Percentiles rank a stretch among this genome's conserved stretches.
Conservation (phyloP, 495 filamentous ascomycete species). For the Xylaria palmicola region DNA sequence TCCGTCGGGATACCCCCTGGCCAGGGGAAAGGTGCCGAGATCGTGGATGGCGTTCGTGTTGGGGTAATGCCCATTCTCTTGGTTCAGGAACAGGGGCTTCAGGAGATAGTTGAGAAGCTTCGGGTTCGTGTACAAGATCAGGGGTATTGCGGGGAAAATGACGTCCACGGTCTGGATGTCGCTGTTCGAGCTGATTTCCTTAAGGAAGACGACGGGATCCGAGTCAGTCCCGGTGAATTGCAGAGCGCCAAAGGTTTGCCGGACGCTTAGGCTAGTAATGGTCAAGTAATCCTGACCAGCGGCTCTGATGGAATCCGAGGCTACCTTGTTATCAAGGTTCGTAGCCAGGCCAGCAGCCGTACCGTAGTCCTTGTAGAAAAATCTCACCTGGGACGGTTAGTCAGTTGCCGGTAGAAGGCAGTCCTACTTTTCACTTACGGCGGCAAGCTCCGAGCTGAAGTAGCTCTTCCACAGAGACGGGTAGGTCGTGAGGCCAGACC, state of each 20-base stretch:
- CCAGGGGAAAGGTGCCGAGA: conserved; percentile 86
- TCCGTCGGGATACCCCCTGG: conserved; percentile 84
- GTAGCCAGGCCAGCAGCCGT: conserved; percentile 52
- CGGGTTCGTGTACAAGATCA: conserved; percentile 88
- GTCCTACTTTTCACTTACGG: conserved; percentile 36
- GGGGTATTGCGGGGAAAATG: conserved; percentile 87
- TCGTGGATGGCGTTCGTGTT: conserved; percentile 88
- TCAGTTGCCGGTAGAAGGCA: background rate
- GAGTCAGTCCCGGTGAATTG: conserved; percentile 77
- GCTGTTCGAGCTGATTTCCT: conserved; percentile 93
- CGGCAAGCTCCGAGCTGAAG: conserved; percentile 53
- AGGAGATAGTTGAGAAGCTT: conserved; percentile 79
- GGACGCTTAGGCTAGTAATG: conserved; percentile 78
- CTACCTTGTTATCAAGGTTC: conserved; percentile 68
- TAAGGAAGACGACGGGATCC: conserved; percentile 80
- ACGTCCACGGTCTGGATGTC: conserved; percentile 96
- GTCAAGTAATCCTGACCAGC: conserved; percentile 72
- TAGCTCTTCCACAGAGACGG: conserved; percentile 77
- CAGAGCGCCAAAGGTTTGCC: conserved; percentile 85
- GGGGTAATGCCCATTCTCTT: conserved; percentile 85
- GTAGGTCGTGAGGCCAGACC: conserved; percentile 62
- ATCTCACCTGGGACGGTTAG: conserved; percentile 41
- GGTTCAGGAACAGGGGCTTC: conserved; percentile 87
- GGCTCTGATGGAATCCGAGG: conserved; percentile 65
- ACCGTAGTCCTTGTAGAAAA: conserved; percentile 71